Evolutionary conservation across 2,329 filamentous ascomycete genomes (phyloP).

Genomic region (Simplicillium aogashimaense): DNA sequence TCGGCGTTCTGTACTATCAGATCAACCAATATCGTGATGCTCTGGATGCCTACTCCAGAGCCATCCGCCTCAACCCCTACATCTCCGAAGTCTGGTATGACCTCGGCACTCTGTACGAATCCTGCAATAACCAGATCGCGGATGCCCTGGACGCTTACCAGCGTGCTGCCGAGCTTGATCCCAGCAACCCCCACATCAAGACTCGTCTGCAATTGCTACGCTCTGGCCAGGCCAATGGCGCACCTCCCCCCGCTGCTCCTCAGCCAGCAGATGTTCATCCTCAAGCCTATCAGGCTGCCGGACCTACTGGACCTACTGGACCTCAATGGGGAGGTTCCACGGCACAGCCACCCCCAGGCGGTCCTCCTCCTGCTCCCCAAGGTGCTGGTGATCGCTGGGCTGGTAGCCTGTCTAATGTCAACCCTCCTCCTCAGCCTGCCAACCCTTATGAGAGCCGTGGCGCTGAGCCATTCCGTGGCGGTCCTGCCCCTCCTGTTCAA

Average conservation of each 20-base stretch:
- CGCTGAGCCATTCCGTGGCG: constrained; percentile 56
- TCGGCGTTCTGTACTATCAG: constrained; percentile 97
- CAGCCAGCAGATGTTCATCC: constrained; percentile 93
- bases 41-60: constrained; percentile 91
- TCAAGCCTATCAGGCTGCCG: constrained; percentile 79
- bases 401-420: constrained; percentile 68
- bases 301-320: constrained; percentile 72
- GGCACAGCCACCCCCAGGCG: constrained; percentile 38
- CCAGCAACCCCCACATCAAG: constrained; percentile 90
- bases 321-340: constrained; percentile 83
- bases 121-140: constrained; percentile 96
- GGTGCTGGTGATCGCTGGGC: constrained; percentile 46
- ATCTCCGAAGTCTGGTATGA: constrained; percentile 99
- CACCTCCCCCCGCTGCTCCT: constrained; percentile 66
- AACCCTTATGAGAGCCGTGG: constrained; percentile 70
- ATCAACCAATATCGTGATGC: constrained; percentile 99
- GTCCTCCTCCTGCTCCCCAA: constrained; percentile 54
- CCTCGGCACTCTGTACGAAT: constrained; percentile 92
- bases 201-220: constrained; percentile 83
- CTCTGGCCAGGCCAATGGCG: constrained; percentile 64
- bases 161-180: constrained; percentile 87
- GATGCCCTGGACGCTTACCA: constrained; percentile 95
- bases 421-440: constrained; percentile 61
- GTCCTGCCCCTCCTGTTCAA: constrained; percentile 54
- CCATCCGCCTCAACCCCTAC: constrained; percentile 92